Evolutionary conservation across 495 filamentous ascomycete genomes (phyloP).

Genomic region (Chaetomium fimeti): DNA sequence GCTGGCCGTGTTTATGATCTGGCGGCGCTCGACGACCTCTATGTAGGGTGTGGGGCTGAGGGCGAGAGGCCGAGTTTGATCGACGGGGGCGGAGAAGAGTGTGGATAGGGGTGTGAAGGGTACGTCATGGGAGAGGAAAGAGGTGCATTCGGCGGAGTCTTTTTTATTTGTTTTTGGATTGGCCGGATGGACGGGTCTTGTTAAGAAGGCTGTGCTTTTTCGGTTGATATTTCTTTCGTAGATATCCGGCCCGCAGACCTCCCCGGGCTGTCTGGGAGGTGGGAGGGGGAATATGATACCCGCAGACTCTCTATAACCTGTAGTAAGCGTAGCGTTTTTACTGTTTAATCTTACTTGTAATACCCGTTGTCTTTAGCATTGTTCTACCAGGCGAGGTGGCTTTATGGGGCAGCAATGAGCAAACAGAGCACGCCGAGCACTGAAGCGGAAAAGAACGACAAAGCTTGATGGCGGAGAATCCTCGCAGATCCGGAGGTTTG

Average conservation of each 20-base stretch:
- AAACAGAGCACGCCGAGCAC: neutral
- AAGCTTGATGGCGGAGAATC: too few species aligned
- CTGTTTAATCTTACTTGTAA: conserved; percentile 15
- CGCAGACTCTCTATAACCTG: conserved; percentile 10
- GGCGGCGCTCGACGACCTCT: conserved; percentile 49
- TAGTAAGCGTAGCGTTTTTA: conserved; percentile 2
- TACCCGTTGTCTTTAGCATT: neutral
- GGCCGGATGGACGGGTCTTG: neutral
- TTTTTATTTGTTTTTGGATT: neutral
- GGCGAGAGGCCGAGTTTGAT: neutral
- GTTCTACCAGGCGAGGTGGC: neutral
- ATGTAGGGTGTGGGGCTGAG: conserved; percentile 4
- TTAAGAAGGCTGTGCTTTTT: neutral
- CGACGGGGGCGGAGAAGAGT: neutral
- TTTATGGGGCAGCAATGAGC: neutral
- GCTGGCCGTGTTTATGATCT: conserved; percentile 75
- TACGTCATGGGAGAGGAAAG: neutral
- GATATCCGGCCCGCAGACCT: neutral
- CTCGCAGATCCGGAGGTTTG: too few species aligned
- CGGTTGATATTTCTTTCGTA: neutral
- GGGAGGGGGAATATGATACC: conserved; percentile 26
- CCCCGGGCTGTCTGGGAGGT: neutral
- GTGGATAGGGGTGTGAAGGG: neutral
- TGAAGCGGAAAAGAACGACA: too few species aligned
- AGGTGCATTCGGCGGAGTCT: conserved; percentile 13